A percentile compares a stretch with the other conserved stretches of the same genome.
Conservation (phyloP, 73 alveolate genomes). For the Paramecium bursaria region DNA sequence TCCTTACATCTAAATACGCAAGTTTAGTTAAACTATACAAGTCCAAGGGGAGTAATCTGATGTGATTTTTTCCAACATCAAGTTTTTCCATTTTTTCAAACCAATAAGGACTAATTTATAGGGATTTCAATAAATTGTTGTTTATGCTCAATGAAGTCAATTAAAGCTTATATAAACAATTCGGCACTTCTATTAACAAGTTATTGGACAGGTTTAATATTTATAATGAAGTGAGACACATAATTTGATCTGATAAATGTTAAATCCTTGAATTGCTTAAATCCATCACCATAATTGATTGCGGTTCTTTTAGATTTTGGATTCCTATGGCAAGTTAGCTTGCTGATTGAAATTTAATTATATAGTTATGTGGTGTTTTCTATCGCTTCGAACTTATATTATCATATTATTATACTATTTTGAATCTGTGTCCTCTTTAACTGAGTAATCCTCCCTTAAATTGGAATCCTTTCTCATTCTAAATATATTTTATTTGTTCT, state of each 20-base stretch:
- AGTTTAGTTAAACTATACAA: background rate
- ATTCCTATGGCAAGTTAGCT: conserved; percentile 4
- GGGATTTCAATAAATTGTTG: conserved; percentile 38
- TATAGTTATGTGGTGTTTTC: conserved; percentile 28
- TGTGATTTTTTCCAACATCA: conserved; percentile 56
- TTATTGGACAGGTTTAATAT: conserved; percentile 37
- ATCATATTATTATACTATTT: background rate
- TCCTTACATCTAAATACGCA: conserved; percentile 23
- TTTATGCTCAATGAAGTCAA: background rate
- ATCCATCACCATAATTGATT: conserved; percentile 41
- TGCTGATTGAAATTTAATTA: conserved; percentile 12
- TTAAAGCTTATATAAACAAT: background rate
- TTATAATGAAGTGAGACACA: background rate
- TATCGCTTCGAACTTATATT: conserved; percentile 20
- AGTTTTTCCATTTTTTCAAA: background rate
- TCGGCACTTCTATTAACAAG: conserved; percentile 15
- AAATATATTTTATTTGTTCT: background rate
- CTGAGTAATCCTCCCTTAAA: conserved; percentile 36
- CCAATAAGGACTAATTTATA: background rate
- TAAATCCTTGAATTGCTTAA: conserved; percentile 21
- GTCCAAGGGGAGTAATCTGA: conserved; percentile 21
- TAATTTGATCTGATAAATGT: background rate
- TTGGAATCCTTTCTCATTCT: conserved; percentile 32
- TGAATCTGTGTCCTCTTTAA: conserved; percentile 14
- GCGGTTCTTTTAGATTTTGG: background rate